Base-by-base conservation (phyloP, 305 asterid genomes). In the Stenogyne calaminthoides region DNA sequence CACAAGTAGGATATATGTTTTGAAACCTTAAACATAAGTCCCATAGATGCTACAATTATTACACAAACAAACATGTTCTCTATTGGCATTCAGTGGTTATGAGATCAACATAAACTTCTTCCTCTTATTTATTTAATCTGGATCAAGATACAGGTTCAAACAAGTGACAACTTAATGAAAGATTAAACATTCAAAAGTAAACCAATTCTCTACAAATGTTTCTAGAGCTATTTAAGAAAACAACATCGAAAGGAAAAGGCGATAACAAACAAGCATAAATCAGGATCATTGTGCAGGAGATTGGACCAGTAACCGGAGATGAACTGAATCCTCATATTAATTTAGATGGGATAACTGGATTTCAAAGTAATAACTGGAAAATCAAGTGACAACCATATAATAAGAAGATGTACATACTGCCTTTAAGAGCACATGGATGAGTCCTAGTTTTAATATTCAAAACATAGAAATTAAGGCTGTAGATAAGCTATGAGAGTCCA, bases 1-100 rank as follows among this genome's bases (percentile, higher is more conserved):
- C 63, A 73, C 22, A n/a, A 66, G 70, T 58, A 11, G 64, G 37
- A 42, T 36, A 49, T 1, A 51, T 36, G n/a, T 36, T 61, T 19
- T 47, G 19, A 49, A 52, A 59, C 64, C 20, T 5, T 16, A 52
- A 27, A 5, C 65, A 61, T 5, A 60, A 34, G 18, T 18, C 58
- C 40, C 29, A 9, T 42, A 47, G 42, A 19, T 49, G 18, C 36
- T 32, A 1, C 36, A 32, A 32, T 32, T 32, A 32, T 32, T 32
- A 32, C 36, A 32, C 36, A 32, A 32, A 3, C 36, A 32, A 32
- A 32, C 0, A 32, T 32, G 36, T 19, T 51, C 39, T 19, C 12
- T 22, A 40, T n/a, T n/a, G n/a, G n/a, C n/a, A n/a, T 47, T 56
- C 22, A 8, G 16, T 56, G 57, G 32, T 25, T 34, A 32, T 32